A percentile compares a stretch with the other conserved stretches of the same genome.
Conservation (phyloP, 177 flowering plant species). For the Vitis hybrid region DNA sequence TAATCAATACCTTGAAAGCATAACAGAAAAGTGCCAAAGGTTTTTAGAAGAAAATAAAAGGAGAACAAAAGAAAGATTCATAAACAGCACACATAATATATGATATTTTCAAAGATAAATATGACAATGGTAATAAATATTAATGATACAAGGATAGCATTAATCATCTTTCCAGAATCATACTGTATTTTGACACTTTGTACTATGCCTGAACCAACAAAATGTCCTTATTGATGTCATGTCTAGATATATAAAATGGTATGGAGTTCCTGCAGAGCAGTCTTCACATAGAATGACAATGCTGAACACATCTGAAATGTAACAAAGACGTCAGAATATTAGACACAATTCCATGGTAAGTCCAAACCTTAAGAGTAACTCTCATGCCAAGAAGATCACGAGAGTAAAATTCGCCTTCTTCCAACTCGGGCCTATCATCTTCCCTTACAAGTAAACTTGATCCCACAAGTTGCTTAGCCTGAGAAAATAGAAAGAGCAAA, state of each 20-base stretch:
- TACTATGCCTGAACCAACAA: not conserved
- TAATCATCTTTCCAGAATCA: not conserved
- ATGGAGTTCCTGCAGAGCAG: not conserved
- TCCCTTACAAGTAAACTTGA: constrained; percentile 71
- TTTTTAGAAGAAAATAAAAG: not conserved
- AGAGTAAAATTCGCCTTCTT: constrained; percentile 82
- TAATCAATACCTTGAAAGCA: not conserved
- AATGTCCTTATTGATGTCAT: not conserved
- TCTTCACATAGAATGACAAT: too few species aligned
- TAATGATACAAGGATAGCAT: not conserved
- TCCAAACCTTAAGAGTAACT: constrained; percentile 79
- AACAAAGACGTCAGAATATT: not conserved
- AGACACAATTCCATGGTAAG: constrained; percentile 1
- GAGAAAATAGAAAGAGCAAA: constrained; percentile 13
- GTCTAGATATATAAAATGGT: not conserved
- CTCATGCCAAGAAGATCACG: constrained; percentile 93
- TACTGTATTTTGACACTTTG: not conserved
- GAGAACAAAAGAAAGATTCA: not conserved
- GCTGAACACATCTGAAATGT: too few species aligned
- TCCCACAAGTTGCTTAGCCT: constrained; percentile 87
- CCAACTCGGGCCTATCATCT: constrained; percentile 73
- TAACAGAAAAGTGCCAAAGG: not conserved
- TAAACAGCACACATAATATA: not conserved
- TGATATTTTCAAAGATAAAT: too few species aligned
- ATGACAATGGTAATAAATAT: not conserved